Base-by-base conservation (phyloP, 331 rosid species). In the Malus hybrid region DNA sequence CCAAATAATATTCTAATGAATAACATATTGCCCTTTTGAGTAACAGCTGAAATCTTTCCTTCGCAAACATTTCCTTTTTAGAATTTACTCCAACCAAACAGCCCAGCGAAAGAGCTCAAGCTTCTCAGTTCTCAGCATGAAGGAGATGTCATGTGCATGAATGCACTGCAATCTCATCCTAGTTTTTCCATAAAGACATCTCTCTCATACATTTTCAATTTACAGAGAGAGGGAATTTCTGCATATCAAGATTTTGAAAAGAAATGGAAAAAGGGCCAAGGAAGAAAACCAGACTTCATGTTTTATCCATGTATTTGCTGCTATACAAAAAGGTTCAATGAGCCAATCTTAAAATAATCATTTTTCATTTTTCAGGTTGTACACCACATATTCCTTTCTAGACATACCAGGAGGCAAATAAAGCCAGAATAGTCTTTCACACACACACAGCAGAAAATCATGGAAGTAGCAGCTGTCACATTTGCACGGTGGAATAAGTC, bases 1-100 rank as follows among this genome's bases (percentile, higher is more conserved):
- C 77, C 28, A 78, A 78, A 85, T 80, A 77, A 76, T 77, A 80
- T 66, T 60, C 50, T 70, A 84, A 83, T 71, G 86, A 87, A 70
- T 80, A 86, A 65, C 75, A 82, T 77, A 80, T 70, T 28, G 89
- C 93, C 92, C 94, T 73, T 73, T 83, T 73, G 81, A 64, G 46
- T 79, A 82, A 60, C 72, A 72, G 73, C 76, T 72, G 70, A 64
- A 61, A 75, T 75, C 3, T 61, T 69, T 68, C 57, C 71, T 57
- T 7, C 20, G 50, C 13, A 12, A 71, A 10, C 12, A 55, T 13
- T 31, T 29, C 31, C 39, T 6, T 6, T 50, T 7, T 6, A 19
- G 39, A 34, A 24, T 55, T 71, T 33, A 52, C 29, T 52, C 27
- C 44, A 54, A 55, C 22, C 66, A 5, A 55, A 54, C 46, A n/a